Evolutionary conservation across 306 rosid genomes (phyloP).

Genomic region (Astragalus glycyphyllos): DNA sequence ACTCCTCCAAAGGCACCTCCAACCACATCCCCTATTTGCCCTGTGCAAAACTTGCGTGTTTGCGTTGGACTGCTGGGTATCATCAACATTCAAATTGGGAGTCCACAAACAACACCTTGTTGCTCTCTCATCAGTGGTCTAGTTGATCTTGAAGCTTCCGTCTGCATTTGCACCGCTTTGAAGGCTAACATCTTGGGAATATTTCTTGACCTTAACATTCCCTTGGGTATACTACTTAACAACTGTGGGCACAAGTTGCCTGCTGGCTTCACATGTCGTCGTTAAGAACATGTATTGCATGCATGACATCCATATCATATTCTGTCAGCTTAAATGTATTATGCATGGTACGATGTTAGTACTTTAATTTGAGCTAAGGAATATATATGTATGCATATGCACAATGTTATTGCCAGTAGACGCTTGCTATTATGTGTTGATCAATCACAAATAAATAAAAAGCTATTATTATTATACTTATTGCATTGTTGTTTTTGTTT

Average conservation of each 20-base stretch:
- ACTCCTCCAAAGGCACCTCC: not conserved
- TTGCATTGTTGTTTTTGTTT: too few species aligned
- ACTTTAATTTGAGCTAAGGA: too few species aligned
- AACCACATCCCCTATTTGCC: not conserved
- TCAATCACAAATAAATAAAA: too few species aligned
- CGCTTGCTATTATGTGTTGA: too few species aligned
- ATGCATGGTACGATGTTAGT: too few species aligned
- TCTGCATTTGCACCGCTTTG: conserved; percentile 60
- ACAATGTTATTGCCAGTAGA: too few species aligned
- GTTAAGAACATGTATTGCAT: not conserved
- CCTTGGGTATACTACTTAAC: conserved; percentile 64
- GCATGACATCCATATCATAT: not conserved
- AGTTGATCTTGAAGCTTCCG: conserved; percentile 49
- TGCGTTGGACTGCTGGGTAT: not conserved
- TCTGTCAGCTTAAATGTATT: too few species aligned
- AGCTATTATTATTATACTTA: too few species aligned
- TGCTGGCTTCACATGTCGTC: conserved; percentile 48
- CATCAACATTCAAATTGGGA: conserved; percentile 55
- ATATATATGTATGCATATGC: too few species aligned
- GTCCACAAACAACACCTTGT: conserved; percentile 50
- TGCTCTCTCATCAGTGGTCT: conserved; percentile 52
- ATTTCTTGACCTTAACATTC: conserved; percentile 53
- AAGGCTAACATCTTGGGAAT: conserved; percentile 60
- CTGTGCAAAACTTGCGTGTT: not conserved
- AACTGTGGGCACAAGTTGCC: conserved; percentile 63